Evolutionary conservation across 2,329 filamentous ascomycete genomes (phyloP), one percentile per base, ranked within the genome.

Genomic region (Simplicillium aogashimaense): DNA sequence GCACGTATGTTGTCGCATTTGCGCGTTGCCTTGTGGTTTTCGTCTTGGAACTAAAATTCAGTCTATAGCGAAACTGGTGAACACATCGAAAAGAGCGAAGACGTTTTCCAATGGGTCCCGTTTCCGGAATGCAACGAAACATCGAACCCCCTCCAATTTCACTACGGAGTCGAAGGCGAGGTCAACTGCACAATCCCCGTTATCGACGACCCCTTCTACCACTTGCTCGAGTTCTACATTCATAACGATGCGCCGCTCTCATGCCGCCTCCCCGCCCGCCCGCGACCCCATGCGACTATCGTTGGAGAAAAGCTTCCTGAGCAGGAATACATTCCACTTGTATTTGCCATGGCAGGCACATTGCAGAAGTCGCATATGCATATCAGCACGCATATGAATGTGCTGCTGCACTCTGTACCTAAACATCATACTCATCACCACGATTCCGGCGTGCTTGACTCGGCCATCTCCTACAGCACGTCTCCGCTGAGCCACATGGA

Each of bases 201-300:
- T 63, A 72, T 90, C 52, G 72, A 75, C 53, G 86, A 90, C 58
- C 76, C 83, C 32, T 83, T 89, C 70, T 92, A 87, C 70, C 86
- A 92, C 64, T 75, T 90, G 38, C 81, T 90, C 66, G 86, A 97
- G 66, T 97, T 95, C 73, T 97, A 97, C 72, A 82, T 97, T 60
- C 92, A 97, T 72, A 88, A 84, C 67, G 92, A 98, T 64, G 89
- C 88, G 14, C 92, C 92, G 9, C 72, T 97, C 37, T 81, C 87
- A 40, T 98, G 92, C 63, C 89, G 92, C 39, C 77, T 97, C 12
- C 87, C 90, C 20, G 78, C 86, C 0, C 80, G 83, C 7, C 90
- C 90, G 0, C 57, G 72, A 11, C 63, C 66, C 7, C 68, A 75
- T 47, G 60, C 76, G 47, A 69, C 76, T 53, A 61, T 71, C 29